Evolutionary conservation across 108 stramenopile genomes (phyloP).

Genomic region (Nitzschia inconspicua): DNA sequence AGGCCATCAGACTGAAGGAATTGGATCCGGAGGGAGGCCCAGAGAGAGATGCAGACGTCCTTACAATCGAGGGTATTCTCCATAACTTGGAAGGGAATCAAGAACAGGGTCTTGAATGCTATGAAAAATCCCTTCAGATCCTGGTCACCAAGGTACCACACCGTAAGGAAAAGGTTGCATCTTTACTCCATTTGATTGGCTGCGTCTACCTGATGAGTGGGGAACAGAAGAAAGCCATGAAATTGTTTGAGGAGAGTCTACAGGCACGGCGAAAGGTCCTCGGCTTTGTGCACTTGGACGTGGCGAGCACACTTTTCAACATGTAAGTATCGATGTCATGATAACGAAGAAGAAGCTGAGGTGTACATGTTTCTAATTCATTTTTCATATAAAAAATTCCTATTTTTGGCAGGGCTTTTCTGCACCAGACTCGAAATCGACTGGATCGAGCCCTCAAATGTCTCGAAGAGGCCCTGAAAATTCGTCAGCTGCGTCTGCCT

Average conservation of each 20-base stretch:
- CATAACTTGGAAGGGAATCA: slow-evolving; percentile 45
- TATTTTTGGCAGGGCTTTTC: too few relatives aligned
- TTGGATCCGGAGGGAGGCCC: slow-evolving; percentile 47
- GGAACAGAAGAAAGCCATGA: slow-evolving; percentile 58
- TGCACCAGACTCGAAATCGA: slow-evolving; percentile 50
- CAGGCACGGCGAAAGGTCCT: slow-evolving; percentile 61
- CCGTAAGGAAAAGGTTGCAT: slow-evolving; percentile 60
- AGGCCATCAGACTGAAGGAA: slow-evolving; percentile 49
- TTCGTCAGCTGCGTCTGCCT: slow-evolving; percentile 62
- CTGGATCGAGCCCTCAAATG: slow-evolving; percentile 61
- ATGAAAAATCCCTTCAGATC: slow-evolving; percentile 52
- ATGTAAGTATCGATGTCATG: too few relatives aligned
- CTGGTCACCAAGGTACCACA: slow-evolving; percentile 52
- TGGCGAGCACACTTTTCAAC: slow-evolving; percentile 74
- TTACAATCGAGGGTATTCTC: slow-evolving; percentile 54
- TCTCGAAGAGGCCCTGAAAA: slow-evolving; percentile 68
- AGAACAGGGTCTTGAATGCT: slow-evolving; percentile 56
- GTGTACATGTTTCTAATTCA: too few relatives aligned
- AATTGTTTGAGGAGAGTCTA: slow-evolving; percentile 63
- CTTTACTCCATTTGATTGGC: slow-evolving; percentile 58
- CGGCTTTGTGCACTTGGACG: slow-evolving; percentile 75
- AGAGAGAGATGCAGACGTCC: slow-evolving; percentile 47
- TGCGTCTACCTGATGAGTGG: slow-evolving; percentile 58
- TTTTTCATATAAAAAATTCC: too few relatives aligned
- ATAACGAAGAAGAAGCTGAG: too few relatives aligned